Evolutionary conservation across 2,329 filamentous ascomycete genomes (phyloP), one percentile per base, ranked within the genome.

Genomic region (Neoascochyta sp.): DNA sequence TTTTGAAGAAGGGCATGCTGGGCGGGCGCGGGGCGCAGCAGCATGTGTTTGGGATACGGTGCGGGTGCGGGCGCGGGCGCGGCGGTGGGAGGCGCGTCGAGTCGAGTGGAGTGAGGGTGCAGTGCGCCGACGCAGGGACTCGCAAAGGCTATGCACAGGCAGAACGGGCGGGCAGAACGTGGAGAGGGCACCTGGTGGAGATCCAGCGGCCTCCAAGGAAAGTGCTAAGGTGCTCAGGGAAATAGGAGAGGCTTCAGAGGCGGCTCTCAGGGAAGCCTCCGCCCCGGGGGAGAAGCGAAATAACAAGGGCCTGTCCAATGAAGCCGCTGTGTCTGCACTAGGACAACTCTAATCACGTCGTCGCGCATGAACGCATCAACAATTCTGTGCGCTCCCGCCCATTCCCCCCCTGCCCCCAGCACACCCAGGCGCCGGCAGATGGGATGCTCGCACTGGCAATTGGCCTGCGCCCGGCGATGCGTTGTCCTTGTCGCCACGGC

Each of bases 1-100:
- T 61, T 37, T 56, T 60, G 50, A 63, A 63, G 45, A 61, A 63
- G 19, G 59, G 57, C 59, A 63, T 63, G 24, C 14, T 51, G 41
- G 13, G 22, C 17, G 14, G 36, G 39, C 35, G 47, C 31, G 38
- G 36, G 38, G 41, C 34, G 45, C 35, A 19, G 11, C 17, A 15
- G 26, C n/a, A n/a, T n/a, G n/a, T n/a, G n/a, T n/a, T n/a, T n/a
- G n/a, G n/a, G n/a, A n/a, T n/a, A n/a, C n/a, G n/a, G n/a, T n/a
- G n/a, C n/a, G n/a, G n/a, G n/a, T n/a, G n/a, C n/a, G n/a, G n/a
- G n/a, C n/a, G n/a, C n/a, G n/a, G n/a, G n/a, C n/a, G n/a, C n/a
- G n/a, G n/a, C n/a, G n/a, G n/a, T n/a, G n/a, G n/a, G n/a, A n/a
- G n/a, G n/a, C n/a, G n/a, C n/a, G n/a, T n/a, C n/a, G n/a, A n/a